These are phyloP conservation scores for Penicillium psychrofluorescens DNA, from an alignment of 495 filamentous ascomycete species.

Conservation along the genomic window DNA sequence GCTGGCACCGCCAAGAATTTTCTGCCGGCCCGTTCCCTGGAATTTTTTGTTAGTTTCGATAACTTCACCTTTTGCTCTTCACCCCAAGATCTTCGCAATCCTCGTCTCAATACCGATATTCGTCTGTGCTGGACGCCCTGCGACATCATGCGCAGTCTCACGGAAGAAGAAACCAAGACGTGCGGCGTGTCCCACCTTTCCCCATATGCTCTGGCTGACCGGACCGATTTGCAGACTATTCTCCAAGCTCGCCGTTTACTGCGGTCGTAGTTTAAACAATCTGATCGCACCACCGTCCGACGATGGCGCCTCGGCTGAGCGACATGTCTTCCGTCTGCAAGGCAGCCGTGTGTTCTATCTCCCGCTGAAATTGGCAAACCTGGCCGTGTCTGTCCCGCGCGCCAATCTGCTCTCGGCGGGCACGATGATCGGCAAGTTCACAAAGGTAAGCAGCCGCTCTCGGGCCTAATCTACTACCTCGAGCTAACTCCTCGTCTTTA, in stretches of 20 bases:
- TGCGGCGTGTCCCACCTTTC: no score
- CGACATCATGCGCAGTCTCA: constrained; percentile 62
- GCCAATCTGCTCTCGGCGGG: constrained; percentile 76
- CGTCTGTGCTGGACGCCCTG: no score
- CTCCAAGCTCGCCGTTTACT: constrained; percentile 78
- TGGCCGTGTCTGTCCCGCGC: constrained; percentile 77
- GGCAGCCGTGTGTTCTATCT: constrained; percentile 82
- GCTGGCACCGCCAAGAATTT: no score
- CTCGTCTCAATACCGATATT: no score
- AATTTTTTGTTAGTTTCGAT: no score
- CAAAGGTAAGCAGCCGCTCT: neutral
- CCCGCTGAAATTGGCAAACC: constrained; percentile 75
- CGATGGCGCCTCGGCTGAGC: constrained; percentile 50
- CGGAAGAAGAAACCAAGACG: constrained; percentile 60
- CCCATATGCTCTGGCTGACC: neutral
- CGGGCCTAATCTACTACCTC: no score
- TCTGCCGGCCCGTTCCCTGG: no score
- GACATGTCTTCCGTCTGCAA: constrained; percentile 81
- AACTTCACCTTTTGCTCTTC: no score
- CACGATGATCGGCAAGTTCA: constrained; percentile 65
- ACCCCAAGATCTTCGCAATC: no score
- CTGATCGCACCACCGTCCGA: constrained; percentile 69
- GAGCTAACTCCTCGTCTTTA: constrained; percentile 18
- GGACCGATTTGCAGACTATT: constrained; percentile 47
- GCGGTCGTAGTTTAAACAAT: constrained; percentile 67